These are phyloP conservation scores for Clitopilus hobsonii DNA, from an alignment of 768 basidiomycete species.

Conservation along the genomic window DNA sequence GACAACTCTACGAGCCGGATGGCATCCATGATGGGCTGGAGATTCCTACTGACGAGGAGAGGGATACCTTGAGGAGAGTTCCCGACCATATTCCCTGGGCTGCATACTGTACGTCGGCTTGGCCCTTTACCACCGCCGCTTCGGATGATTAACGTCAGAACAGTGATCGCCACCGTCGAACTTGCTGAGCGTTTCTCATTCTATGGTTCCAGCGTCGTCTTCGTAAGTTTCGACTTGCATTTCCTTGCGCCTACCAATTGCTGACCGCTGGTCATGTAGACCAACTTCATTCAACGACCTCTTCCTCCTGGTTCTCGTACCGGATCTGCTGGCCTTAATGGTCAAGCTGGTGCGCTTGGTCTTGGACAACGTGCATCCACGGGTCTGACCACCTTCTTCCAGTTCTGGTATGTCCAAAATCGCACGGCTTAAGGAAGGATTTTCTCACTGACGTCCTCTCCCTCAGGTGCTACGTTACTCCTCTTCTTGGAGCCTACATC, in stretches of 20 bases:
- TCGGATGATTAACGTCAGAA: background rate
- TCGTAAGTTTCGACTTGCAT: conserved; percentile 25
- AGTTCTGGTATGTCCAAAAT: conserved; percentile 67
- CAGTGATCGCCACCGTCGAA: conserved; percentile 65
- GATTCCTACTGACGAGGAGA: conserved; percentile 63
- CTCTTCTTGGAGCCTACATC: conserved; percentile 66
- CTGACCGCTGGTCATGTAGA: conserved; percentile 26
- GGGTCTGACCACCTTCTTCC: conserved; percentile 67
- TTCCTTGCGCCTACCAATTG: background rate
- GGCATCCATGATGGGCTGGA: conserved; percentile 47
- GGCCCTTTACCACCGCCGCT: background rate
- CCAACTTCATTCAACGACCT: conserved; percentile 72
- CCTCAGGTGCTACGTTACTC: conserved; percentile 58
- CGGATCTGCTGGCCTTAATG: conserved; percentile 48
- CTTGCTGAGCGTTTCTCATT: conserved; percentile 72
- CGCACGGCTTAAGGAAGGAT: no score
- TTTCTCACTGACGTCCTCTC: background rate
- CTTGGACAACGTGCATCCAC: conserved; percentile 68
- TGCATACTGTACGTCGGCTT: conserved; percentile 39
- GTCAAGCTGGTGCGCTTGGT: conserved; percentile 66
- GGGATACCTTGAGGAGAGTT: conserved; percentile 52
- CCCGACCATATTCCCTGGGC: conserved; percentile 56
- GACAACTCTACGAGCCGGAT: conserved; percentile 11
- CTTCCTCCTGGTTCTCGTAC: conserved; percentile 63
- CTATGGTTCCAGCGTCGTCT: conserved; percentile 46